These are phyloP conservation scores for Phaeotremella fagi DNA, from an alignment of 768 basidiomycete species.

Conservation along the genomic window DNA sequence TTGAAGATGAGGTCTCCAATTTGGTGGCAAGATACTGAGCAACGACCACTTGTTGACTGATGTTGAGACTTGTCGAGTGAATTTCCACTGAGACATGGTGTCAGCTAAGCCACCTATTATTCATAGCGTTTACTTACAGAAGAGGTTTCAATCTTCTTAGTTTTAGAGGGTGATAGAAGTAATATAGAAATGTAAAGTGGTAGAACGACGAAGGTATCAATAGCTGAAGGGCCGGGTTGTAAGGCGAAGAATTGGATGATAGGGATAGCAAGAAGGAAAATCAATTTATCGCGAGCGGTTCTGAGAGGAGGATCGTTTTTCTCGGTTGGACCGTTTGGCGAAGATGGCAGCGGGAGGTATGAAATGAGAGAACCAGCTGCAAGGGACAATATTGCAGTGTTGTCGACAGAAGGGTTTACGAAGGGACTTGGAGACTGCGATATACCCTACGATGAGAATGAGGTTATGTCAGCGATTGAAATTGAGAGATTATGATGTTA, in stretches of 20 bases:
- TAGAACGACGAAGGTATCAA: slow-evolving; percentile 25
- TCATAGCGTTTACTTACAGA: slow-evolving; percentile 1
- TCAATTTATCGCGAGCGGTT: slow-evolving; percentile 11
- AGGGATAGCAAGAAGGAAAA: slow-evolving; percentile 22
- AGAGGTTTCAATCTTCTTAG: background rate
- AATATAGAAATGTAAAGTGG: slow-evolving; percentile 18
- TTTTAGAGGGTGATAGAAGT: background rate
- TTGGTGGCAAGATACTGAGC: slow-evolving; percentile 35
- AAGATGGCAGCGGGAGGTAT: slow-evolving; percentile 15
- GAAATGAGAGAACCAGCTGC: background rate
- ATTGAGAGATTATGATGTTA: background rate
- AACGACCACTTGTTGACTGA: slow-evolving; percentile 18
- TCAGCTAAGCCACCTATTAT: background rate
- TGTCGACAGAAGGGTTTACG: background rate
- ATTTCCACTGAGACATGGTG: slow-evolving; percentile 1
- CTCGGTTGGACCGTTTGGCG: slow-evolving; percentile 5
- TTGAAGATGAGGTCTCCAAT: slow-evolving; percentile 62
- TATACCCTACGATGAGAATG: background rate
- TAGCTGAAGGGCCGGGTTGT: slow-evolving; percentile 16
- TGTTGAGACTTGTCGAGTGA: slow-evolving; percentile 1
- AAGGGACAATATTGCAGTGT: background rate
- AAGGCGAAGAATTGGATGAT: slow-evolving; percentile 38
- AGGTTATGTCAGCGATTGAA: background rate
- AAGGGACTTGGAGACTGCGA: background rate
- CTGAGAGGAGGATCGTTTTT: slow-evolving; percentile 9